Percentiles rank a stretch among this genome's conserved stretches.
Conservation (phyloP, 2,329 filamentous ascomycete genomes). For the Penicillium concentricum region DNA sequence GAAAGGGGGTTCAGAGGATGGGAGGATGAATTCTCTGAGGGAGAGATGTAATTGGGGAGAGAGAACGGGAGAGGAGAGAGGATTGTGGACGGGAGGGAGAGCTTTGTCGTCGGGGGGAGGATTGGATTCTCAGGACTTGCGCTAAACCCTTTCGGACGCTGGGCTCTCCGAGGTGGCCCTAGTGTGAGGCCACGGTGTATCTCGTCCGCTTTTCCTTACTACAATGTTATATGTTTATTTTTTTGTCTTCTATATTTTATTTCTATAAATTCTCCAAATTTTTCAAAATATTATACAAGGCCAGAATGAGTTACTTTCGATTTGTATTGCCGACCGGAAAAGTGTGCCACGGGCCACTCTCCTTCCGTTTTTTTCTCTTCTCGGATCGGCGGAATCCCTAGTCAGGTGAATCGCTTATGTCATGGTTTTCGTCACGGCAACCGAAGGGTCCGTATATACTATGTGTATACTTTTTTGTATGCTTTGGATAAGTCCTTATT, state of each 20-base stretch:
- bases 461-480: background rate
- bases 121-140: constrained; percentile 40
- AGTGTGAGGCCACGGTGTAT: constrained; percentile 30
- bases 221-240: background rate
- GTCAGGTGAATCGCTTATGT: constrained; percentile 33
- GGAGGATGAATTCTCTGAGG: constrained; percentile 44
- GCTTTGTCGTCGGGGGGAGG: constrained; percentile 43
- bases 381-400: constrained; percentile 39
- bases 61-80: constrained; percentile 39
- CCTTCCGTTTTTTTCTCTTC: constrained; percentile 34
- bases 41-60: constrained; percentile 44
- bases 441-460: constrained; percentile 5
- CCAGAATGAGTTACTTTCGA: background rate
- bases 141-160: constrained; percentile 42
- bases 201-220: background rate
- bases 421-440: constrained; percentile 39
- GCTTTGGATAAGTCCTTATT: background rate
- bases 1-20: constrained; percentile 44
- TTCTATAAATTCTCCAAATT: background rate
- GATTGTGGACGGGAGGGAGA: constrained; percentile 46
- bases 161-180: constrained; percentile 43
- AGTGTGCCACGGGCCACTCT: constrained; percentile 24
- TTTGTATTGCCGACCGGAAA: constrained; percentile 9
- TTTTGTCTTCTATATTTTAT: background rate
- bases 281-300: background rate